Evolutionary conservation across 2,329 filamentous ascomycete species (phyloP), one percentile per base, ranked within the genome.

Genomic region (Monosporascus sp.): DNA sequence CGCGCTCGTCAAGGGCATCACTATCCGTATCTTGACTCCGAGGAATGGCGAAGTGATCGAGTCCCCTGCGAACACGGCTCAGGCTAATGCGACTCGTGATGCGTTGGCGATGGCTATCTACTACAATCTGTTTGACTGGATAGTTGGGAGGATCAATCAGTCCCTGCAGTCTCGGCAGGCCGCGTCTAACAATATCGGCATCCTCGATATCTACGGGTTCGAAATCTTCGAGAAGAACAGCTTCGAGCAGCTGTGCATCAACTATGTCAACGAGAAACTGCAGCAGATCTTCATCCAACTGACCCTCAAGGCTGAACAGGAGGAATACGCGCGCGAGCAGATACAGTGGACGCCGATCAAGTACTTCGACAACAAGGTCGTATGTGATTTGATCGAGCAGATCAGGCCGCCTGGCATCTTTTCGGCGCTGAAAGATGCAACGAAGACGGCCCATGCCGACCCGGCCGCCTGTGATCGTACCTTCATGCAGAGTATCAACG

Each of bases 211-310:
- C 61, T 99, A 99, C 69, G 94, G 94, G 2, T 99, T 99, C 66
- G 94, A 99, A 69, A 99, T 99, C 61, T 99, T 99, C 62, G 94
- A 99, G 69, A 94, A 93, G 75, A 99, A 99, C 76, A 97, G 90
- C 60, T 99, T 99, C 65, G 94, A 99, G 70, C 94, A 99, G 72
- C 83, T 99, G 7, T 99, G 94, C 74, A 99, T 99, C 80, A 99
- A 99, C 76, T 99, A 97, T 67, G 95, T 97, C 67, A 99, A 99
- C 72, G 94, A 99, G 74, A 99, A 99, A 73, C 77, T 99, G 53
- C 94, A 99, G 72, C 94, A 99, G 68, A 97, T 99, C 65, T 99
- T 99, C 69, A 99, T 99, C 62, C 94, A 99, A 71, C 78, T 99
- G 63, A 99, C 94, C 0, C 73, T 99, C 57, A 96, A 96, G 76